Base-by-base conservation (phyloP, 2,329 filamentous ascomycete species). In the Epichloe sylvatica region DNA sequence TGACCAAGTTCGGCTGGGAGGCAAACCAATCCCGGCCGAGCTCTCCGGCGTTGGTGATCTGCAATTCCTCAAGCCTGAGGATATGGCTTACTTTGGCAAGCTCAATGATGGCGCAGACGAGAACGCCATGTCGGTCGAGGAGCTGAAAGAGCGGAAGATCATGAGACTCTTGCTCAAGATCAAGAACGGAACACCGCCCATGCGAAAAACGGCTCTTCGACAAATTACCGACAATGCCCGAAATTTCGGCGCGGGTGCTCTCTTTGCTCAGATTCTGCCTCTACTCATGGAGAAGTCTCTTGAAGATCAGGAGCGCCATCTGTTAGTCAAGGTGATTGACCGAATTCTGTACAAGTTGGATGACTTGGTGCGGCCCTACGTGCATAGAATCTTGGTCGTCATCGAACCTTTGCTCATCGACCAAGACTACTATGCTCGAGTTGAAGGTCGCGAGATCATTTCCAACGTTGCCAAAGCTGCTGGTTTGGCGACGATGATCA, bases 371-470 rank as follows among this genome's bases (percentile, higher is more conserved):
- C 81, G 92, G 39, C 92, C 92, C 21, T 98, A 91, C 56, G 91
- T 95, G 15, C 94, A 98, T 73, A 97, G 97, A 72, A 98, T 98
- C 54, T 70, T 98, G 51, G 92, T 98, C 48, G 92, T 98, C 62
- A 98, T 98, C 59, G 94, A 98, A 67, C 92, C 92, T n/a, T 75
- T 98, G 46, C 84, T 98, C 56, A 98, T 98, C 61, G 94, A 98
- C 63, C 92, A 98, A 70, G 94, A 98, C 69, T 98, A 98, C 70
- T 98, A 98, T 66, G 92, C 94, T 40, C 84, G 92, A 65, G 92
- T 98, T 5, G 92, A 98, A 67, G 92, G 92, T 67, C 87, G 92
- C 58, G 92, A 98, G 66, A 98, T 98, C 59, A 98, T 98, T 59
- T 97, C 91, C 49, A 98, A 98, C 65, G 79, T 98, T 46, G 86